phyloP scores from a whole-genome alignment of 805 yeast genomes.

The Candida jianshihensis region DNA sequence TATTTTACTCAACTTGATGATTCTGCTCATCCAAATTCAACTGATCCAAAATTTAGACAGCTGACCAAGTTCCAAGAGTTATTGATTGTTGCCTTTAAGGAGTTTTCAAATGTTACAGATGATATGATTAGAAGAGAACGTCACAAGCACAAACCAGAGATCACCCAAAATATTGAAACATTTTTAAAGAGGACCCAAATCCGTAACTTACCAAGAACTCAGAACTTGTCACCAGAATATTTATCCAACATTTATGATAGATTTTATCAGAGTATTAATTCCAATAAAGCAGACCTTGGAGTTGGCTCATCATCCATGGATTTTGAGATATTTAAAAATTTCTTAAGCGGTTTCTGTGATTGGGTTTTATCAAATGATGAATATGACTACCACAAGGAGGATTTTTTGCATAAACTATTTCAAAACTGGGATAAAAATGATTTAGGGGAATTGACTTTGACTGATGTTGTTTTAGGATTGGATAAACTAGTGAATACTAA shows the following conservation, averaged over 20 bases:
- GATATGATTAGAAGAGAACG: slow-evolving; percentile 65
- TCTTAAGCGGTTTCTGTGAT: slow-evolving; percentile 73
- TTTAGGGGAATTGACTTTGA: slow-evolving; percentile 52
- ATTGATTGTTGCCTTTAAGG: slow-evolving; percentile 87
- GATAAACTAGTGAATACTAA: slow-evolving; percentile 65
- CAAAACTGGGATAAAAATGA: slow-evolving; percentile 59
- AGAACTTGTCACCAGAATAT: slow-evolving; percentile 49
- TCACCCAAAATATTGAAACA: slow-evolving; percentile 77
- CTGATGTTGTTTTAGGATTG: slow-evolving; percentile 67
- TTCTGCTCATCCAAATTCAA: slow-evolving; percentile 67
- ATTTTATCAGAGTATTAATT: slow-evolving; percentile 68
- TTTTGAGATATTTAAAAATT: slow-evolving; percentile 59
- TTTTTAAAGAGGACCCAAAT: slow-evolving; percentile 91
- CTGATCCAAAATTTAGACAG: slow-evolving; percentile 53
- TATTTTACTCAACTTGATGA: slow-evolving; percentile 75
- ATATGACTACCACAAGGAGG: slow-evolving; percentile 31
- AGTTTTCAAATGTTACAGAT: slow-evolving; percentile 76
- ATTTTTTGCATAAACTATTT: slow-evolving; percentile 59
- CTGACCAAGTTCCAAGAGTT: slow-evolving; percentile 85
- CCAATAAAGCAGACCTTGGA: slow-evolving; percentile 50
- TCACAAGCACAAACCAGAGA: slow-evolving; percentile 62
- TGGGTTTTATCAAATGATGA: slow-evolving; percentile 49
- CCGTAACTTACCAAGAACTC: slow-evolving; percentile 74
- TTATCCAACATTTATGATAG: slow-evolving; percentile 76
- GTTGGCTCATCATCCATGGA: slow-evolving; percentile 64